Percentiles rank a stretch among this genome's conserved stretches.
phyloP scores from a whole-genome alignment of 2,329 filamentous ascomycete genomes.

The Hypoxylon sp. region DNA sequence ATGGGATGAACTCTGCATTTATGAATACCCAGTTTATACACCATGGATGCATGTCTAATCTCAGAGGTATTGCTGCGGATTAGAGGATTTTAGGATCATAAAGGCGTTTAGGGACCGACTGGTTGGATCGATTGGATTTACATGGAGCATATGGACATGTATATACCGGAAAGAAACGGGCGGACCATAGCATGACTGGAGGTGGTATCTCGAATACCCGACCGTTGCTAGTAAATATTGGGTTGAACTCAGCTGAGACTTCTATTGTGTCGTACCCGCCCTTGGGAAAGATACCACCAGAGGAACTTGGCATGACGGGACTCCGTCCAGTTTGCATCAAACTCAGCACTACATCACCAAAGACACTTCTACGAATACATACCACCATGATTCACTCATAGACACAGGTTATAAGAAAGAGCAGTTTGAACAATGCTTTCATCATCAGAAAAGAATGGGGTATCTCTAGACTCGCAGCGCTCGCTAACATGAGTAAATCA shows the following conservation, averaged over 20 bases:
- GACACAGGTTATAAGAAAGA: background rate
- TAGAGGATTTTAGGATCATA: slow-evolving; percentile 11
- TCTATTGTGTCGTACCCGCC: background rate
- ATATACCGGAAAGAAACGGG: slow-evolving; percentile 19
- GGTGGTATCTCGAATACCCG: slow-evolving; percentile 13
- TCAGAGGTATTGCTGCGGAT: background rate
- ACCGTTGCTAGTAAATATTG: slow-evolving; percentile 6
- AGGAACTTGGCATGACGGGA: no score
- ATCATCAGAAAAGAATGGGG: slow-evolving; percentile 41
- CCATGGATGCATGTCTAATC: slow-evolving; percentile 3
- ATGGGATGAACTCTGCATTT: slow-evolving; percentile 12
- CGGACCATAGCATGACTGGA: slow-evolving; percentile 12
- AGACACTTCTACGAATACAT: background rate
- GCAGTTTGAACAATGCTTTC: slow-evolving; percentile 29
- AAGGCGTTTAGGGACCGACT: slow-evolving; percentile 12
- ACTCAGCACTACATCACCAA: background rate
- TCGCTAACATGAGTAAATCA: slow-evolving; percentile 33
- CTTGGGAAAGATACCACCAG: no score
- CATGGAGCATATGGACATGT: slow-evolving; percentile 15
- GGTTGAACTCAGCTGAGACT: background rate
- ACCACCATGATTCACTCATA: background rate
- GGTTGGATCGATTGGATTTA: background rate
- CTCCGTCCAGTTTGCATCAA: no score
- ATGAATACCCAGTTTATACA: slow-evolving; percentile 22
- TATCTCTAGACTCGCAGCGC: slow-evolving; percentile 42